Evolutionary conservation across 495 filamentous ascomycete species (phyloP).

Genomic region (Penicillium subrubescens): DNA sequence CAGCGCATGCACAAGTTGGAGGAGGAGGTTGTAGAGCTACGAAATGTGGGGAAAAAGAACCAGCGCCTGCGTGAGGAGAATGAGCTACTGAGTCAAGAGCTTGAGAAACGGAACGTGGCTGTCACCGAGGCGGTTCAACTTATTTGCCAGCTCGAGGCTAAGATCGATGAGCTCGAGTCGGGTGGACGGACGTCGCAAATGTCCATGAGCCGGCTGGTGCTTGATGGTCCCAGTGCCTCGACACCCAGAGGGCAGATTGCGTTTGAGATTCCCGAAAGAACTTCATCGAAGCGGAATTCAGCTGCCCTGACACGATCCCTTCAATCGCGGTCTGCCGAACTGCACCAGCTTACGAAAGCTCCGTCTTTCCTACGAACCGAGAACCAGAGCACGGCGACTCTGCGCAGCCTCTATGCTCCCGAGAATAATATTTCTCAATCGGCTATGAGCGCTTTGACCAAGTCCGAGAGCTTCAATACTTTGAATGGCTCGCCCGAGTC

Average conservation of each 20-base stretch:
- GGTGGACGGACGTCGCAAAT: slow-evolving; percentile 25
- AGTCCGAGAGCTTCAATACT: slow-evolving; percentile 42
- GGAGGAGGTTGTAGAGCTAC: slow-evolving; percentile 61
- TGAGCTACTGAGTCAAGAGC: slow-evolving; percentile 65
- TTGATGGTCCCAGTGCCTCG: slow-evolving; percentile 28
- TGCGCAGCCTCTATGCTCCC: slow-evolving; percentile 64
- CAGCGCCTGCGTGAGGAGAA: slow-evolving; percentile 56
- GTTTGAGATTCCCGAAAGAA: slow-evolving; percentile 45
- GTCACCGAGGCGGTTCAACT: slow-evolving; percentile 80
- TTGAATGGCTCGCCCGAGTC: slow-evolving; percentile 47
- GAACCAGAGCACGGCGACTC: slow-evolving; percentile 62
- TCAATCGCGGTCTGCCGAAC: slow-evolving; percentile 25
- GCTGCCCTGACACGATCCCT: slow-evolving; percentile 11
- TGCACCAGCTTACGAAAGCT: slow-evolving; percentile 49
- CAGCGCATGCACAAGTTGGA: slow-evolving; percentile 50
- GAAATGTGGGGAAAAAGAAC: slow-evolving; percentile 55
- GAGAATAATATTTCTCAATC: slow-evolving; percentile 43
- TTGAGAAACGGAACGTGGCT: slow-evolving; percentile 76
- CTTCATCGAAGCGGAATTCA: slow-evolving; percentile 37
- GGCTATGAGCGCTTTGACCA: slow-evolving; percentile 36
- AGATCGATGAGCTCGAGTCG: slow-evolving; percentile 56
- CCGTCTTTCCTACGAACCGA: slow-evolving; percentile 69
- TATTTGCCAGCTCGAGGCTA: slow-evolving; percentile 74
- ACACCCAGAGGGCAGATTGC: slow-evolving; percentile 31
- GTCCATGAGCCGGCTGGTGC: slow-evolving; percentile 28